A percentile compares a stretch with the other conserved stretches of the same genome.
Conservation (phyloP, 768 basidiomycete species). For the Amanita subjunquillea region DNA sequence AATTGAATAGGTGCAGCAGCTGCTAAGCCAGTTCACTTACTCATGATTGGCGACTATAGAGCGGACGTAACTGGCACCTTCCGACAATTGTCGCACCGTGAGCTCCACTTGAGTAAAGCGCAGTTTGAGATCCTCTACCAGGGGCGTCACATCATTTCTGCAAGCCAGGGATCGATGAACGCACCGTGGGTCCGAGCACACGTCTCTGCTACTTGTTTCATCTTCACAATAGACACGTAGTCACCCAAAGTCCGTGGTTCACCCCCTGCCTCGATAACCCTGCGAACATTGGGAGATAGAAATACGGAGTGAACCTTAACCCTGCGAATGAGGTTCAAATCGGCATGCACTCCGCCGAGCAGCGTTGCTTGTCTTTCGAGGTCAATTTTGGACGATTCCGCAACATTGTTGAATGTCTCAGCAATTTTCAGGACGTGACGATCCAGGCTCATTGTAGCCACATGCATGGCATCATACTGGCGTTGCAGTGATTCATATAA, state of each 20-base stretch:
- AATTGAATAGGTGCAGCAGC: background rate
- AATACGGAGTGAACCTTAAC: conserved; percentile 71
- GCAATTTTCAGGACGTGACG: conserved; percentile 60
- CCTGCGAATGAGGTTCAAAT: conserved; percentile 58
- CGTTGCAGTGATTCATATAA: conserved; percentile 41
- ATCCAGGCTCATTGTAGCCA: conserved; percentile 67
- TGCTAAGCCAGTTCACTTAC: conserved; percentile 21
- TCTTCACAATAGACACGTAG: conserved; percentile 71
- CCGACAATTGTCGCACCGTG: conserved; percentile 39
- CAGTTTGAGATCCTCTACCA: conserved; percentile 44
- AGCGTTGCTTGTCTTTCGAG: conserved; percentile 56
- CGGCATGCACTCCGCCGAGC: conserved; percentile 55
- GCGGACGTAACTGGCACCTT: conserved; percentile 52
- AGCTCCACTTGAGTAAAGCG: conserved; percentile 47
- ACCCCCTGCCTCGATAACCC: conserved; percentile 63
- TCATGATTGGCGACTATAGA: conserved; percentile 31
- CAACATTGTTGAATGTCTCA: conserved; percentile 60
- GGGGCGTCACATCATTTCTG: background rate
- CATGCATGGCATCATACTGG: conserved; percentile 62
- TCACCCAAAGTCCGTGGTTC: conserved; percentile 63
- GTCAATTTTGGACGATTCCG: conserved; percentile 45
- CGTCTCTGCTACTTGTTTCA: conserved; percentile 69
- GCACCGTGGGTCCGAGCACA: conserved; percentile 62
- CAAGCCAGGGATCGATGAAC: conserved; percentile 11
- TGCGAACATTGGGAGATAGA: conserved; percentile 53